Conservation (phyloP, 73 alveolate genomes). For the Paramecium sexaurelia region DNA sequence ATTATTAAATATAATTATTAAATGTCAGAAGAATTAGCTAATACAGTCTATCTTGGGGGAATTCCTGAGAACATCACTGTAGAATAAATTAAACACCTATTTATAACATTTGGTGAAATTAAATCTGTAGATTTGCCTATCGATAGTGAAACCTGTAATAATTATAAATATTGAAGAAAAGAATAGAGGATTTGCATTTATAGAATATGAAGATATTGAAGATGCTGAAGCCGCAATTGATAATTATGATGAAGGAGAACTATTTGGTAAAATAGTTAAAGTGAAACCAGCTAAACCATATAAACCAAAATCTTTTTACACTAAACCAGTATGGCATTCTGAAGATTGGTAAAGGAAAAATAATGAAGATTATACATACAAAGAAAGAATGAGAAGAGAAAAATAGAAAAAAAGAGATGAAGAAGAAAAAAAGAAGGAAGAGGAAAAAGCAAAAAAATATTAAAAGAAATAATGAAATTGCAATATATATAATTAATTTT, state of each 20-base stretch:
- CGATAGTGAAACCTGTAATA: conserved; percentile 34
- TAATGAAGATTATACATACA: conserved; percentile 43
- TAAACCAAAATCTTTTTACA: conserved; percentile 44
- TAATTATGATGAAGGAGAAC: conserved; percentile 52
- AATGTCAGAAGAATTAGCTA: conserved; percentile 49
- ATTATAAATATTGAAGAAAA: conserved; percentile 18
- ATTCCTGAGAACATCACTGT: conserved; percentile 37
- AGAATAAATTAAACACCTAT: neutral
- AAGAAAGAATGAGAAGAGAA: conserved; percentile 13
- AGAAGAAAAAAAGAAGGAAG: conserved; percentile 15
- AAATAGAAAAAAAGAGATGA: conserved; percentile 39
- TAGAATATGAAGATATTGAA: conserved; percentile 48
- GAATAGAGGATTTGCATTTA: conserved; percentile 59
- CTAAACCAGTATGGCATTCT: conserved; percentile 62
- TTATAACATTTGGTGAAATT: conserved; percentile 53
- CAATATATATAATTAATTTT: too few relatives aligned
- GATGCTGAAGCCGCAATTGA: conserved; percentile 60
- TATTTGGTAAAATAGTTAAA: conserved; percentile 25
- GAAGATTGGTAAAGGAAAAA: conserved; percentile 49
- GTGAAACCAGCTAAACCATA: conserved; percentile 58
- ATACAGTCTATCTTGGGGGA: conserved; percentile 39
- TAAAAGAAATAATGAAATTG: neutral
- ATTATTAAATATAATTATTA: neutral
- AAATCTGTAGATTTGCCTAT: conserved; percentile 47
- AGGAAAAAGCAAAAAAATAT: conserved; percentile 36